Base-by-base conservation (phyloP, 306 rosid species). In the Medicago ruthenica region DNA sequence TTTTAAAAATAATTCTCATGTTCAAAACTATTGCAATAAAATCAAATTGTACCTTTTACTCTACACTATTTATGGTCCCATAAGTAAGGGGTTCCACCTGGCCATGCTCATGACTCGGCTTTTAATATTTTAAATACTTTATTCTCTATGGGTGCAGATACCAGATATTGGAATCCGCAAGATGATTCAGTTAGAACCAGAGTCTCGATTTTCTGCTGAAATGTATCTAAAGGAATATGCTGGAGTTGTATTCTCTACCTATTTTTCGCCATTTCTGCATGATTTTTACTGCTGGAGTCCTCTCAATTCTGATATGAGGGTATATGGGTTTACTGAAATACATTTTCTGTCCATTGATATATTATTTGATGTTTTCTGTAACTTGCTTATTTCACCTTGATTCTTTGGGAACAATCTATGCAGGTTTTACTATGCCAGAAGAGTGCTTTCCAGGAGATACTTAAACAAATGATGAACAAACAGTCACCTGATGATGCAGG, bases 271-370 rank as follows among this genome's bases (percentile, higher is more conserved):
- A 11, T 88, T 95, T 84, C 87, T 95, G 83, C 99, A 95, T 83
- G 90, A 90, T 68, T 92, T 95, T 75, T 91, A 89, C 84, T 95
- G 89, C 87, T 92, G 96, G 97, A 89, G 83, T 84, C 93, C 97
- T 68, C 90, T 90, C 24, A 88, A 95, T 82, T 88, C 97, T 67
- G 99, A 95, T 85, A 90, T 88, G 95, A 95, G 94, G 97, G 96
- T 91, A 91, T 68, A 21, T 54, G 60, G 75, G 50, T 68, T 59
- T 61, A 58, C 68, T 48, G 40, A 16, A 57, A 37, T 73, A 48
- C 71, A 61, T 74, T 48, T 68, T 47, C 16, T 45, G 60, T 62
- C 6, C 34, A 47, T 48, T 8, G 34, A 39, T n/a, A n/a, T n/a
- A n/a, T 24, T 47, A 63, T 68, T 79, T 70, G 67, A 20, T 74